Evolutionary conservation across 148 eudicot species (phyloP), one percentile per base, ranked within the genome.

Genomic region (Camellia lanceoleosa): DNA sequence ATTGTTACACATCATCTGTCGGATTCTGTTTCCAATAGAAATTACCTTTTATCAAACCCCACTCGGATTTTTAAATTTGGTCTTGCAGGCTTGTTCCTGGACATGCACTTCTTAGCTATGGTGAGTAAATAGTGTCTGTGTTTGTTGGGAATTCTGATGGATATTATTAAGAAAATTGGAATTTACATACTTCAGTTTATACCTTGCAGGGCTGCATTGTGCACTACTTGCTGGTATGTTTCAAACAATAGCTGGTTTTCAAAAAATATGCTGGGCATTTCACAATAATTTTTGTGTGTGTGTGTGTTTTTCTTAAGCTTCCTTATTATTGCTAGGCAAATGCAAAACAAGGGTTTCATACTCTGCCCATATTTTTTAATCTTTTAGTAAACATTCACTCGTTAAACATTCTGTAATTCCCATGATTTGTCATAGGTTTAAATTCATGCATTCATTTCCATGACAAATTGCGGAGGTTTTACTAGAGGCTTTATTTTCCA

Each of bases 181-280:
- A 16, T 65, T 82, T 58, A 76, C 73, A 44, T 13, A 56, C 61
- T 80, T 73, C 75, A 12, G 14, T 77, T 69, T 42, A 73, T 82
- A 80, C 72, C 66, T 81, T 81, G 84, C 97, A 95, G 99, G 99
- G 77, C 74, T 95, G 80, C 97, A 93, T 77, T 95, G 99, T 83
- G 99, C 99, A 30, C 77, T 89, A 72, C 99, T 95, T 81, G 99
- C 99, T 43, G 99, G 99, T 93, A 92, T 42, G 92, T 83, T 12
- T 70, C 46, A 79, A 55, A 64, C 71, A 60, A 59, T 52, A 55
- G 9, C 16, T 23, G 3, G 15, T 14, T 13, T 63, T 11, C 56
- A 4, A 51, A 58, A 15, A 55, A 42, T 62, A 18, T 47, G 19
- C n/a, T 38, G 2, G 51, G 42, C 20, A 44, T 61, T 75, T 7